phyloP scores from a whole-genome alignment of 345 rosid species.

The Schrenkiella parvula region DNA sequence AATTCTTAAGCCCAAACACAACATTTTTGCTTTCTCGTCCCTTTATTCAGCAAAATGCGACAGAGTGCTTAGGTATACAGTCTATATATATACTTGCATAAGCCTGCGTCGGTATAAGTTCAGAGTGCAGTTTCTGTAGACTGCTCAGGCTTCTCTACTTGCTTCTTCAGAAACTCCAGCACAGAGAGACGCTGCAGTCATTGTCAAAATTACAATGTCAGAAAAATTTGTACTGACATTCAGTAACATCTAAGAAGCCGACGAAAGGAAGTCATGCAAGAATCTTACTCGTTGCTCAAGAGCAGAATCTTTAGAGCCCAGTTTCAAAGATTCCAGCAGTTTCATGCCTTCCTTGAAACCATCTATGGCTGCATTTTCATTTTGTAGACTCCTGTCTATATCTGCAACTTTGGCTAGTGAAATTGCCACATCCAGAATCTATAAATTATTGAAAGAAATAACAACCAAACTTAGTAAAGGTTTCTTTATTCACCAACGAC shows the following conservation, averaged over 20 bases:
- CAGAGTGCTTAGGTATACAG: neutral
- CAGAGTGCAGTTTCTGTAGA: constrained; percentile 26
- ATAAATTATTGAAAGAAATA: neutral
- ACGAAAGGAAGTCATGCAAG: neutral
- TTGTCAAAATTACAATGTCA: neutral
- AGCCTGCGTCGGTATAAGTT: constrained; percentile 5
- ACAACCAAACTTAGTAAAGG: neutral
- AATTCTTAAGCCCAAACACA: constrained; percentile 2
- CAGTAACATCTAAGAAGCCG: neutral
- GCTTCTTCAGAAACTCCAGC: constrained; percentile 72
- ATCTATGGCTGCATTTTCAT: constrained; percentile 55
- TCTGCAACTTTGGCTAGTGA: constrained; percentile 97
- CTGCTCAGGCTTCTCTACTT: constrained; percentile 50
- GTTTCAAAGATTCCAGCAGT: constrained; percentile 59
- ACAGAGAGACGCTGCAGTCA: constrained; percentile 65
- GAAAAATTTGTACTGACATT: neutral
- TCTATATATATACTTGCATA: constrained; percentile 18
- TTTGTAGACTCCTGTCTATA: constrained; percentile 66
- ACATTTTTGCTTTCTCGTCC: constrained; percentile 3
- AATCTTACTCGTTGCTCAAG: constrained; percentile 73
- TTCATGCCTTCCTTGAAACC: constrained; percentile 83
- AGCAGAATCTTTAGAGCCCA: constrained; percentile 62
- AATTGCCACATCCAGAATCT: constrained; percentile 77
- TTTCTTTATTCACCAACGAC: neutral
- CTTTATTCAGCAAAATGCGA: constrained; percentile 16